Evolutionary conservation across 2,329 filamentous ascomycete genomes (phyloP).

Genomic region (Biscogniauxia sp.): DNA sequence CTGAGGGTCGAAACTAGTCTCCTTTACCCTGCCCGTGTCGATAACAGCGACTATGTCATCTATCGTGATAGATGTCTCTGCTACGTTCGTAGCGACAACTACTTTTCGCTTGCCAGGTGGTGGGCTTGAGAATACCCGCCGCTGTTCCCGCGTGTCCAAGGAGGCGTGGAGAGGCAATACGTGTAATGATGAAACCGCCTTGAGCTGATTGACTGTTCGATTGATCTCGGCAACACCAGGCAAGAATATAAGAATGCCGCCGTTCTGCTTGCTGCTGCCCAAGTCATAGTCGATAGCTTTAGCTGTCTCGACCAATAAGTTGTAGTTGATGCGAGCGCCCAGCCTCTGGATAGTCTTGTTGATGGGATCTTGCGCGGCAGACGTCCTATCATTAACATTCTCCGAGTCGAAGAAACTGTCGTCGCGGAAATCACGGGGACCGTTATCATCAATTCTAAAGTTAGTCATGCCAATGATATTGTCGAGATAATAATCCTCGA

Average conservation of each 20-base stretch:
- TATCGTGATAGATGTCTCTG: constrained; percentile 97
- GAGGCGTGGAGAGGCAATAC: constrained; percentile 90
- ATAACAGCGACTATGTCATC: constrained; percentile 96
- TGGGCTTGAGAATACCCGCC: constrained; percentile 74
- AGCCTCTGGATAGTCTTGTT: constrained; percentile 70
- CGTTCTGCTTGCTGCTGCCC: constrained; percentile 60
- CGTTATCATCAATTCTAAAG: constrained; percentile 48
- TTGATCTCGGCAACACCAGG: constrained; percentile 92
- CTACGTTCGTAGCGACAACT: constrained; percentile 93
- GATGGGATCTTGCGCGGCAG: constrained; percentile 48
- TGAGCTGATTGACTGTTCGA: constrained; percentile 68
- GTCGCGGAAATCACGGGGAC: constrained; percentile 27
- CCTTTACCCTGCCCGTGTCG: constrained; percentile 92
- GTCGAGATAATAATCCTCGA: constrained; percentile 86
- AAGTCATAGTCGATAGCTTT: constrained; percentile 78
- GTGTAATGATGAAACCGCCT: constrained; percentile 61
- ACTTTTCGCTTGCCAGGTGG: constrained; percentile 84
- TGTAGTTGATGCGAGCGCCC: constrained; percentile 87
- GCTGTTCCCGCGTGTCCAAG: constrained; percentile 83
- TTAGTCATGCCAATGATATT: constrained; percentile 79
- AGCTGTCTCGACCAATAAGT: constrained; percentile 77
- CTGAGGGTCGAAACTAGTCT: constrained; percentile 87
- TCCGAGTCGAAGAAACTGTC: constrained; percentile 33
- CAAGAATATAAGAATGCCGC: constrained; percentile 92
- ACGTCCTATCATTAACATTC: constrained; percentile 44